phyloP scores from a whole-genome alignment of 2,329 filamentous ascomycete species.

The Basipetospora chlamydospora region DNA sequence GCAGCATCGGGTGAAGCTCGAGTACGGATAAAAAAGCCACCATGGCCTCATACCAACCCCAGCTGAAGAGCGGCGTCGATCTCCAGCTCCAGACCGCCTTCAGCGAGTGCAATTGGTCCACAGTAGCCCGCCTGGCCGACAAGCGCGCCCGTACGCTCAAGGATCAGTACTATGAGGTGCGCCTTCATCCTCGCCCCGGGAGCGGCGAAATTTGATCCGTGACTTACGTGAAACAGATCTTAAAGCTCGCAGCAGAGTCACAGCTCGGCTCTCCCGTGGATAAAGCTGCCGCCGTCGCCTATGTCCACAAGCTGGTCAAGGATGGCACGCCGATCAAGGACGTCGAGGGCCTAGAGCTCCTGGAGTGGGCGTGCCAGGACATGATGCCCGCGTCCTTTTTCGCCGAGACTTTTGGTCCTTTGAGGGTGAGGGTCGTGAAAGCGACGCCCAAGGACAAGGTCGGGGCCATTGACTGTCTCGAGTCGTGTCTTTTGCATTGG shows the following conservation, averaged over 20 bases:
- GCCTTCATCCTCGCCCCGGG: neutral
- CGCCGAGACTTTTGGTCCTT: slow-evolving; percentile 30
- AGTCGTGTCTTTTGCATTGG: slow-evolving; percentile 38
- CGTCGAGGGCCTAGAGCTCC: slow-evolving; percentile 34
- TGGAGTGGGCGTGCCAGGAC: slow-evolving; percentile 36
- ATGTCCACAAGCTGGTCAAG: slow-evolving; percentile 30
- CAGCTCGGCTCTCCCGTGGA: slow-evolving; percentile 34
- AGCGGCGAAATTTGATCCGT: neutral
- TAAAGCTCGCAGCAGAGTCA: slow-evolving; percentile 36
- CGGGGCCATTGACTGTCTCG: slow-evolving; percentile 28
- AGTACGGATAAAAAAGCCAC: too few species aligned
- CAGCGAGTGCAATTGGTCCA: slow-evolving; percentile 36
- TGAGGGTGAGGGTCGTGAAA: slow-evolving; percentile 35
- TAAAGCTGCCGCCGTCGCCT: slow-evolving; percentile 27
- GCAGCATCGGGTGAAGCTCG: too few species aligned
- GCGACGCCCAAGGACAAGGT: slow-evolving; percentile 31
- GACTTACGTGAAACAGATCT: slow-evolving; percentile 7
- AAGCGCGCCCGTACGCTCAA: slow-evolving; percentile 33
- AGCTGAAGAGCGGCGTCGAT: slow-evolving; percentile 35
- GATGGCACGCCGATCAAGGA: slow-evolving; percentile 33
- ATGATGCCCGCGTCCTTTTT: slow-evolving; percentile 25
- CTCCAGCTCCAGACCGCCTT: slow-evolving; percentile 41
- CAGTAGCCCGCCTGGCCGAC: slow-evolving; percentile 35
- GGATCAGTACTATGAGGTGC: slow-evolving; percentile 41
- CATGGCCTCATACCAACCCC: slow-evolving; percentile 13